These are phyloP conservation scores for Scedosporium dehoogii DNA, from an alignment of 2,329 filamentous ascomycete genomes.

Conservation along the genomic window DNA sequence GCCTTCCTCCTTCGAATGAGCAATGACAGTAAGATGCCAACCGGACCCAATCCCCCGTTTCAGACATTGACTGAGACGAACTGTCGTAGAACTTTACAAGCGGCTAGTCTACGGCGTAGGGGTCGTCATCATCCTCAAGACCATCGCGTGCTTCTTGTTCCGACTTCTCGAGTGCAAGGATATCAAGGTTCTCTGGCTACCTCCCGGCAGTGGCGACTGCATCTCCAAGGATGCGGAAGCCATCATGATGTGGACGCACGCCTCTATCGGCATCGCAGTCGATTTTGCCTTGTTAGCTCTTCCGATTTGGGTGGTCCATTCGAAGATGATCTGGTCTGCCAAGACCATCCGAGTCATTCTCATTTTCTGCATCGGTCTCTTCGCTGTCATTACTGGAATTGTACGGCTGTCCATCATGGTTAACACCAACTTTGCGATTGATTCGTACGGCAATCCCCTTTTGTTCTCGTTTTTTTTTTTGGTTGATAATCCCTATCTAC, in stretches of 20 bases:
- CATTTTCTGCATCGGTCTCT: conserved; percentile 26
- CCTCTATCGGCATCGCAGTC: conserved; percentile 20
- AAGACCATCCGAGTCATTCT: conserved; percentile 23
- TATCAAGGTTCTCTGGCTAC: conserved; percentile 15
- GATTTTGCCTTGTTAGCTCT: conserved; percentile 24
- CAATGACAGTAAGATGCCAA: conserved; percentile 20
- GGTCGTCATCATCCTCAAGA: conserved; percentile 11
- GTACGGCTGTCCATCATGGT: conserved; percentile 26
- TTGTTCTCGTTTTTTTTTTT: neutral
- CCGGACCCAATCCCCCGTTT: neutral
- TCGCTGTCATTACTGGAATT: conserved; percentile 26
- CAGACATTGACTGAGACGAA: neutral
- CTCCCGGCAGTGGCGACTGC: conserved; percentile 16
- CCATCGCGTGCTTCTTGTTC: conserved; percentile 12
- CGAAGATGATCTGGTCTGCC: conserved; percentile 23
- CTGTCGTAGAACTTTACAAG: neutral
- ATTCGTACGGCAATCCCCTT: conserved; percentile 19
- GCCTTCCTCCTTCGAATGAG: conserved; percentile 23
- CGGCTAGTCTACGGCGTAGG: conserved; percentile 9
- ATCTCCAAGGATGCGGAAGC: conserved; percentile 13
- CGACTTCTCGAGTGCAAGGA: conserved; percentile 15
- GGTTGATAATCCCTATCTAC: too few relatives aligned
- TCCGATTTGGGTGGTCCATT: conserved; percentile 25
- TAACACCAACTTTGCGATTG: conserved; percentile 17
- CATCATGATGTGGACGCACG: conserved; percentile 23